A percentile compares a stretch with the other conserved stretches of the same genome.
These are phyloP conservation scores for Elaphomyces granulatus DNA, from an alignment of 495 filamentous ascomycete species.

Conservation along the genomic window DNA sequence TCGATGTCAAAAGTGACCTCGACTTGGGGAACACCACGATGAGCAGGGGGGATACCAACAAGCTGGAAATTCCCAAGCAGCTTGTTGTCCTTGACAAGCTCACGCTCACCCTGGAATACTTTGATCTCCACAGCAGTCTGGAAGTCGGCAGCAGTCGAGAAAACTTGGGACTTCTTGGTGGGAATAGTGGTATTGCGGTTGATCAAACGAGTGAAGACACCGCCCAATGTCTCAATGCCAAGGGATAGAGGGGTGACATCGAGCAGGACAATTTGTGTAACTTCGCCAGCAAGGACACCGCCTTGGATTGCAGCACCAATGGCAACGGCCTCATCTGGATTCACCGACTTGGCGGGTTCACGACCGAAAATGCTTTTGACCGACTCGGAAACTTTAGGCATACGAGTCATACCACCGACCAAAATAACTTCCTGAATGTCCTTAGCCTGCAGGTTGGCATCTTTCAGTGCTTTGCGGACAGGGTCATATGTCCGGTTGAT, in stretches of 20 bases:
- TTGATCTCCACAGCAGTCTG: slow-evolving; percentile 99
- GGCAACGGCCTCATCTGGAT: slow-evolving; percentile 97
- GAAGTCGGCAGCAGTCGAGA: slow-evolving; percentile 98
- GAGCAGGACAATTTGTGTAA: slow-evolving; percentile 89
- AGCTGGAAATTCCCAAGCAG: slow-evolving; percentile 99
- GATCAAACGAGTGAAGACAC: slow-evolving; percentile 98
- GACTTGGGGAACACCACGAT: slow-evolving; percentile 94
- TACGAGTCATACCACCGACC: slow-evolving; percentile 99
- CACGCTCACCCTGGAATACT: slow-evolving; percentile 99
- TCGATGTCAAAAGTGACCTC: slow-evolving; percentile 99
- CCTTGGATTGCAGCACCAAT: slow-evolving; percentile 98
- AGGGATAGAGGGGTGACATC: slow-evolving; percentile 97
- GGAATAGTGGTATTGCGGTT: slow-evolving; percentile 99
- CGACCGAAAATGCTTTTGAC: slow-evolving; percentile 97
- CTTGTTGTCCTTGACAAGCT: slow-evolving; percentile 98
- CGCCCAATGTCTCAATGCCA: slow-evolving; percentile 98
- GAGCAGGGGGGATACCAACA: slow-evolving; percentile 91
- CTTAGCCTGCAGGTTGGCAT: slow-evolving; percentile 82
- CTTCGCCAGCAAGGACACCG: slow-evolving; percentile 91
- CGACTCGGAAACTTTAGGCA: slow-evolving; percentile 97
- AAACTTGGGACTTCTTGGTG: slow-evolving; percentile 98
- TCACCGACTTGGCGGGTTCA: slow-evolving; percentile 96
- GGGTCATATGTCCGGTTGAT: slow-evolving; percentile 80
- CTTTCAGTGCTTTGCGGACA: slow-evolving; percentile 94
- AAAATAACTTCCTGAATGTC: slow-evolving; percentile 99